A percentile compares a stretch with the other conserved stretches of the same genome.
Conservation (phyloP, 306 rosid genomes). For the Leucaena leucocephala region DNA sequence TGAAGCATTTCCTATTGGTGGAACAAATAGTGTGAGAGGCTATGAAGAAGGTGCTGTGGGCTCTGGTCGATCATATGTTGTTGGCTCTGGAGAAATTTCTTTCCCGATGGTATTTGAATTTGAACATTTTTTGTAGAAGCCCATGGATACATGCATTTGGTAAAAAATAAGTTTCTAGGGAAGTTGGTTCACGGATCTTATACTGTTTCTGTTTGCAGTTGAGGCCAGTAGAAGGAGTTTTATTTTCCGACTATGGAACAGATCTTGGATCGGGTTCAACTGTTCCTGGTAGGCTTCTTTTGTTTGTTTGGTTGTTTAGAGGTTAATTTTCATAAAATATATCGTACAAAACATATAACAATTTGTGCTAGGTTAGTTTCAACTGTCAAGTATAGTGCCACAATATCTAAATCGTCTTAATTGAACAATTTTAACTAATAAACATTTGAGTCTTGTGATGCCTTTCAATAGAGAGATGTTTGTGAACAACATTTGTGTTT, state of each 20-base stretch:
- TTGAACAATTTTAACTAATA: conserved; percentile 11
- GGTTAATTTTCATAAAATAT: not conserved
- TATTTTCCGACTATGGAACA: conserved; percentile 90
- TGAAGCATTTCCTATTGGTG: conserved; percentile 97
- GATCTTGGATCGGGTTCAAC: conserved; percentile 84
- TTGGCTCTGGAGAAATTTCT: conserved; percentile 96
- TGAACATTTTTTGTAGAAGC: conserved; percentile 22
- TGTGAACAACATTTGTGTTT: conserved; percentile 25
- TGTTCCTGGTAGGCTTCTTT: conserved; percentile 70
- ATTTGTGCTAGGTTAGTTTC: not conserved
- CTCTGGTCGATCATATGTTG: conserved; percentile 87
- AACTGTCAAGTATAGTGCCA: not conserved
- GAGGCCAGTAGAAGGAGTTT: conserved; percentile 85
- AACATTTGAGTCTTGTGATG: not conserved
- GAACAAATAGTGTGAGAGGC: conserved; percentile 97
- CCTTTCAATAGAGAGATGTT: conserved; percentile 7
- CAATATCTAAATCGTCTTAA: not conserved
- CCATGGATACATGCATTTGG: conserved; percentile 6
- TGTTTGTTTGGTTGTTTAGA: conserved; percentile 5
- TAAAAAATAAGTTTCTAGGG: conserved; percentile 5
- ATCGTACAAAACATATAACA: not conserved
- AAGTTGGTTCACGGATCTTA: conserved; percentile 24
- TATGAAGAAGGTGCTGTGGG: conserved; percentile 99
- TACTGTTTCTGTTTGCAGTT: conserved; percentile 53
- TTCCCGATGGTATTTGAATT: conserved; percentile 74